Evolutionary conservation across 148 eudicot species (phyloP).

Genomic region (Agrostemma githago): DNA sequence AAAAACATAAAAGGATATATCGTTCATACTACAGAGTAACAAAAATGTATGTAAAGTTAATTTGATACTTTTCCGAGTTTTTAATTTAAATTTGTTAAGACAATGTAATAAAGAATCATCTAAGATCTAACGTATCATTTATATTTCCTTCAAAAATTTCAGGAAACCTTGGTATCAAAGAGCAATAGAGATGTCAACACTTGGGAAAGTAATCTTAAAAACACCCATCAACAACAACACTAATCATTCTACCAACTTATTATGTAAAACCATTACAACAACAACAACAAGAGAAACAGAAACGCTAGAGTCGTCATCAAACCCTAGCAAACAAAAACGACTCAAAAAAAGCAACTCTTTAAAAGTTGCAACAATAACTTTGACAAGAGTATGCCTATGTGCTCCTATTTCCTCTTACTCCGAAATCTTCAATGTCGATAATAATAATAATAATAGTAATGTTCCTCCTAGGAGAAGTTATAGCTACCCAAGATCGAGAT

Average conservation of each 20-base stretch:
- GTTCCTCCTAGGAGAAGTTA: constrained; percentile 77
- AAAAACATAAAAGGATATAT: no score
- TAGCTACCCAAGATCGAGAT: constrained; percentile 66
- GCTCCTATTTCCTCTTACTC: constrained; percentile 86
- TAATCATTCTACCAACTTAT: constrained; percentile 26
- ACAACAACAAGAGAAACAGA: constrained; percentile 14
- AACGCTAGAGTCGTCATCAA: constrained; percentile 19
- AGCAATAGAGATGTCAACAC: constrained; percentile 70
- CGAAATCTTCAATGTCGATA: constrained; percentile 56
- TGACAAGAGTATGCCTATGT: constrained; percentile 80
- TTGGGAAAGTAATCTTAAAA: constrained; percentile 60
- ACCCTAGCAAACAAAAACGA: constrained; percentile 35
- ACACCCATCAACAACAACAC: constrained; percentile 35
- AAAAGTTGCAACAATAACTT: constrained; percentile 68
- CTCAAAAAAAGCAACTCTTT: constrained; percentile 68
- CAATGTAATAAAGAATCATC: no score
- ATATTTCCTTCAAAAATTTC: constrained; percentile 8
- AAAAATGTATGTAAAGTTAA: no score
- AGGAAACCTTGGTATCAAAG: constrained; percentile 77
- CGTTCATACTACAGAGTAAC: no score
- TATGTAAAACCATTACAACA: constrained; percentile 48
- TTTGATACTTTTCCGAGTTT: no score
- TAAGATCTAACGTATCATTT: background rate
- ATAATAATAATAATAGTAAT: no score
- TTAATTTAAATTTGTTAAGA: no score